These are phyloP conservation scores for Cladosporium colombiae DNA, from an alignment of 2,329 filamentous ascomycete genomes.

Conservation along the genomic window DNA sequence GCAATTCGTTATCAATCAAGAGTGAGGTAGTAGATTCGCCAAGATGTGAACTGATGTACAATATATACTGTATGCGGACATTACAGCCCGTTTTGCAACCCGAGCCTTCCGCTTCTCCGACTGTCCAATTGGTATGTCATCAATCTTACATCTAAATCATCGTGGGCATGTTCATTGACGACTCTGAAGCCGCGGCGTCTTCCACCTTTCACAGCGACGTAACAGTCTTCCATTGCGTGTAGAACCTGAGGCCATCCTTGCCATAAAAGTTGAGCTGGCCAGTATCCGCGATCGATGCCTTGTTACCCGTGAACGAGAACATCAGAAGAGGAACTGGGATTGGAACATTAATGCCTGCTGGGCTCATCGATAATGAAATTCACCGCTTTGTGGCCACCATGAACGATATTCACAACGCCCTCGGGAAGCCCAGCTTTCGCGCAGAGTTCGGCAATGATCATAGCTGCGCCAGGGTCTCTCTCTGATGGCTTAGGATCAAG, in stretches of 20 bases:
- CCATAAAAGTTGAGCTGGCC: slow-evolving; percentile 95
- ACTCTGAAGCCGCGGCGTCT: slow-evolving; percentile 82
- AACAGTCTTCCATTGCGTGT: slow-evolving; percentile 96
- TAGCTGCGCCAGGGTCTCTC: slow-evolving; percentile 78
- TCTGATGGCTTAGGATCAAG: slow-evolving; percentile 83
- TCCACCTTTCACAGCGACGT: slow-evolving; percentile 85
- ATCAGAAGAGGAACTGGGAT: slow-evolving; percentile 60
- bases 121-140: too few species aligned
- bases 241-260: slow-evolving; percentile 87
- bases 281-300: slow-evolving; percentile 89
- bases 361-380: slow-evolving; percentile 86
- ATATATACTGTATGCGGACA: too few species aligned
- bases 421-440: slow-evolving; percentile 78
- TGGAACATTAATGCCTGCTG: slow-evolving; percentile 79
- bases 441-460: slow-evolving; percentile 80
- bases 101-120: too few species aligned
- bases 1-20: too few species aligned
- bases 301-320: slow-evolving; percentile 58
- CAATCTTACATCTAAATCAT: slow-evolving; percentile 41
- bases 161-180: slow-evolving; percentile 84
- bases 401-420: slow-evolving; percentile 79
- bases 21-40: too few species aligned
- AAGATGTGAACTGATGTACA: too few species aligned
- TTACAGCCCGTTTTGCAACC: too few species aligned
- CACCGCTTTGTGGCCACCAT: slow-evolving; percentile 76